Base-by-base conservation (phyloP, 345 rosid species). In the Populus ilicifolia region DNA sequence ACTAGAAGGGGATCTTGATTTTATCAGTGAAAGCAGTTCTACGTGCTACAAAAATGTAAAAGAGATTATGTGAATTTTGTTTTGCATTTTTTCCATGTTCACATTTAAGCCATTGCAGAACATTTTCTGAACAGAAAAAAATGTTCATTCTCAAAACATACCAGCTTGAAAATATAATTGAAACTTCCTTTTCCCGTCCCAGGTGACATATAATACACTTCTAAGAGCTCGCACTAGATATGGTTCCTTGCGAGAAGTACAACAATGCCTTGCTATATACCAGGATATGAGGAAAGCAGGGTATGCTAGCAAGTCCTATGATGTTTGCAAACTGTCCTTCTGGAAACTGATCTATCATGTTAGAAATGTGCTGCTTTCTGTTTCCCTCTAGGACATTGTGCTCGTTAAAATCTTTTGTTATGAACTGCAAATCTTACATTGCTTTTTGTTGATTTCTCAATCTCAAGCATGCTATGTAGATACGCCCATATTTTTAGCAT, bases 271-370 rank as follows among this genome's bases (percentile, higher is more conserved):
- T 71, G 89, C 94, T 66, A 82, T 95, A 83, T 93, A 92, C 84
- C 96, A 89, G 86, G 94, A 92, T 71, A 90, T 93, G 99, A 82
- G 97, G 75, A 95, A 85, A 86, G 92, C 97, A 54, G 99, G 99
- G 98, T 95, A 89, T 68, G 85, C 66, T 70, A 36, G 27, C 67
- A 66, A 54, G 61, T 54, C 25, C 67, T 9, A 43, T 64, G 69
- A 61, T 62, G 21, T 41, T 25, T 63, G 18, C 27, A 6, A 7
- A 27, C 5, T 48, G 23, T 30, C 16, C 30, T 71, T 70, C 23
- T 27, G 54, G 54, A 48, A 17, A 48, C 7, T 48, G 44, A 16
- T 46, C 52, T 14, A 46, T 48, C 54, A 48, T 48, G 54, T 48
- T 48, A 48, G 4, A 48, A 48, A 48, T 1, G 54, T 16, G 54